phyloP scores from a whole-genome alignment of 2,329 filamentous ascomycete genomes.

The Sporothrix dimorphospora region DNA sequence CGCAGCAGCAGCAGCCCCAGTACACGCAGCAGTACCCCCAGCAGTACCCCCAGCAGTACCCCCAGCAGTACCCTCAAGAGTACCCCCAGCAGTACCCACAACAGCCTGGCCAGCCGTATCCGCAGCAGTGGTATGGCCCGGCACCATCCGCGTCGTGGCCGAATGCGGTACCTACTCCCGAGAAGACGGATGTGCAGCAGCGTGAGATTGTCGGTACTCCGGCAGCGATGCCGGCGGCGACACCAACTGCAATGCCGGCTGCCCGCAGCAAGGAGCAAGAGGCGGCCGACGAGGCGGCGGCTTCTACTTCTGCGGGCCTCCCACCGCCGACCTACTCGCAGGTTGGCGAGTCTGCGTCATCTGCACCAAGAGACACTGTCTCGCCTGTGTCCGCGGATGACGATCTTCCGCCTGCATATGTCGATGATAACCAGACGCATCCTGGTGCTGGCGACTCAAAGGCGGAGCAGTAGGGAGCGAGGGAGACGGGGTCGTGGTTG shows the following conservation, averaged over 20 bases:
- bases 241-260: not conserved
- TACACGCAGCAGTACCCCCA: not conserved
- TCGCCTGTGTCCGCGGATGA: slow-evolving; percentile 7
- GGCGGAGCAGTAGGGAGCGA: not conserved
- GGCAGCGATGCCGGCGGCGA: not conserved
- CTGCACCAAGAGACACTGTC: not conserved
- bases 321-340: slow-evolving; percentile 39
- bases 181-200: not conserved
- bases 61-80: not conserved
- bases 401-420: slow-evolving; percentile 41
- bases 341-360: not conserved
- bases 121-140: slow-evolving; percentile 9
- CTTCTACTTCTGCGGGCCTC: slow-evolving; percentile 31
- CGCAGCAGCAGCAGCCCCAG: not conserved
- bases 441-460: slow-evolving; percentile 34
- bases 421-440: slow-evolving; percentile 33
- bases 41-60: not conserved
- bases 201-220: not conserved
- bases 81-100: too few species aligned
- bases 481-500: not conserved
- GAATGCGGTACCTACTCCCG: not conserved
- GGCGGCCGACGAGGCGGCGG: slow-evolving; percentile 34
- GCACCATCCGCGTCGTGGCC: not conserved
- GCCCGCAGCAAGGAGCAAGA: slow-evolving; percentile 32
- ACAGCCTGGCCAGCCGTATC: not conserved